Evolutionary conservation across 495 filamentous ascomycete genomes (phyloP).

Genomic region (Penicillium paxilli): DNA sequence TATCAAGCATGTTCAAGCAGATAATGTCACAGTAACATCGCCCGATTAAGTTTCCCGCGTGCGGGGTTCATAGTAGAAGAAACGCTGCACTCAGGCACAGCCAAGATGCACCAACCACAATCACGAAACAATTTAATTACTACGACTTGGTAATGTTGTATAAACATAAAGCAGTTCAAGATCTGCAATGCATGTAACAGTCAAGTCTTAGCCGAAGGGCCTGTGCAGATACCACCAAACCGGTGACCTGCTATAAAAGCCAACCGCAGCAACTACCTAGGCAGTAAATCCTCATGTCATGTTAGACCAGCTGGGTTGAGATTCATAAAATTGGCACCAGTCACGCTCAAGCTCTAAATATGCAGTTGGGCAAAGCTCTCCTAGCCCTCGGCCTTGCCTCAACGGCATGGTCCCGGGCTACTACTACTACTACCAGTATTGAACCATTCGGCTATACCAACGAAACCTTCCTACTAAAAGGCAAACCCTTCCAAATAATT

Average conservation of each 20-base stretch:
- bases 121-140: not conserved
- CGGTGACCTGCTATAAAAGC: not conserved
- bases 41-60: constrained; percentile 1
- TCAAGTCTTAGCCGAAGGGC: constrained; percentile 3
- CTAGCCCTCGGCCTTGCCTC: constrained; percentile 1
- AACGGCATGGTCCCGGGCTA: too few relatives aligned
- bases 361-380: constrained; percentile 3
- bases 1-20: not conserved
- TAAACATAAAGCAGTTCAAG: not conserved
- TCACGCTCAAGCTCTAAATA: not conserved
- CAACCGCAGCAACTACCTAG: not conserved
- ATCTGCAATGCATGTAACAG: constrained; percentile 1
- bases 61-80: constrained; percentile 6
- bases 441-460: constrained; percentile 16
- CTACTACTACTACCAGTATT: not conserved
- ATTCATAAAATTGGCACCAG: too few relatives aligned
- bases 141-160: too few relatives aligned
- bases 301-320: too few relatives aligned
- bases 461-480: constrained; percentile 41
- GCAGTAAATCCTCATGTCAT: too few relatives aligned
- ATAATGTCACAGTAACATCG: constrained; percentile 8
- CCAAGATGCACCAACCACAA: constrained; percentile 1
- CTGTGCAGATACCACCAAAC: not conserved
- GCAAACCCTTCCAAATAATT: constrained; percentile 42
- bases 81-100: not conserved